Evolutionary conservation across 176 grass and related monocot genomes (phyloP), one percentile per base, ranked within the genome.

Genomic region (Musa schizocarpa): DNA sequence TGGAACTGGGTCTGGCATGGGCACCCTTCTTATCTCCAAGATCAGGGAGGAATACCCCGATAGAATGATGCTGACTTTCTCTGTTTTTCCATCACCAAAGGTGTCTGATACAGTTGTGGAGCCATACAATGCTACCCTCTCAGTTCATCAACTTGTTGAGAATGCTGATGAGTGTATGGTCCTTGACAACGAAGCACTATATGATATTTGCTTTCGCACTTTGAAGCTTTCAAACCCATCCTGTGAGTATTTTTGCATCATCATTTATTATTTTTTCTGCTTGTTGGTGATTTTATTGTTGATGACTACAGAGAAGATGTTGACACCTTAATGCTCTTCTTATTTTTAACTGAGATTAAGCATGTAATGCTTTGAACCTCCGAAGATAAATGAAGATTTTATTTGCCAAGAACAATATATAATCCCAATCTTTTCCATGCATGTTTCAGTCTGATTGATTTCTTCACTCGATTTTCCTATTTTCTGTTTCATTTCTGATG

Each of bases 91-190:
- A n/a, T 62, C 57, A 62, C 57, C 57, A 1, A 62, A 62, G 57
- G 57, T 62, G 57, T 62, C 57, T 62, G 57, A 62, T 62, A 62
- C 57, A 62, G 57, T 62, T 62, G 57, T 62, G 57, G 57, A 62
- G 57, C 57, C 57, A 62, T 62, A 62, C 57, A 62, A 62, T 62
- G 57, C 57, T n/a, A 62, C 57, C 4, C 57, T 62, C 6, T 62
- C 57, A 6, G 57, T 62, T 14, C 57, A 62, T 17, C 57, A 62
- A 17, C 57, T 62, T 62, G 57, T 62, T 9, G 57, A 62, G 20
- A 62, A 62, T 62, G 57, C 57, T 7, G 57, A 62, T 62, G 57
- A 62, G 20, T 62, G 57, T 62, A 62, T 62, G 57, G 57, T 62
- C 57, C 57, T 62, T 14, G 57, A 62, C 20, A 62, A 62, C 5